A percentile compares a stretch with the other conserved stretches of the same genome.
These are phyloP conservation scores for Sisymbrium altissimum DNA, from an alignment of 345 rosid genomes.

Conservation along the genomic window DNA sequence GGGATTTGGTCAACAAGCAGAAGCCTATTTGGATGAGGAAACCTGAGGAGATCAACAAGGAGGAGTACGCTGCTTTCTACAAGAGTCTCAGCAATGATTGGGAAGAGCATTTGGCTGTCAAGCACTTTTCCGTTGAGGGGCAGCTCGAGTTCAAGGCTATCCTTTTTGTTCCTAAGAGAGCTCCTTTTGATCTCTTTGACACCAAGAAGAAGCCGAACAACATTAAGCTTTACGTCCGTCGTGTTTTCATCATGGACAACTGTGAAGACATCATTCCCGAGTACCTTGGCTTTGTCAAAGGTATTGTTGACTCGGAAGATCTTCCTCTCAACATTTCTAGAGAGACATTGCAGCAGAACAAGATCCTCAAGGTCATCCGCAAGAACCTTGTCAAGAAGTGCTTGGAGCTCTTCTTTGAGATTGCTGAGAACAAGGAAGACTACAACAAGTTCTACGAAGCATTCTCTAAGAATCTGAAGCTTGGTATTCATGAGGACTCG, in stretches of 20 bases:
- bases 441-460: slow-evolving; percentile 90
- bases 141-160: slow-evolving; percentile 93
- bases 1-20: slow-evolving; percentile 88
- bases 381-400: slow-evolving; percentile 95
- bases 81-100: no score
- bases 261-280: slow-evolving; percentile 89
- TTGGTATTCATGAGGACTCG: slow-evolving; percentile 86
- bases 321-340: slow-evolving; percentile 89
- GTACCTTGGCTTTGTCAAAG: slow-evolving; percentile 78
- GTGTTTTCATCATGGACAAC: slow-evolving; percentile 94
- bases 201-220: slow-evolving; percentile 89
- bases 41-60: slow-evolving; percentile 85
- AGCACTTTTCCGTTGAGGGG: slow-evolving; percentile 93
- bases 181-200: slow-evolving; percentile 91
- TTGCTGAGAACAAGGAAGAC: slow-evolving; percentile 95
- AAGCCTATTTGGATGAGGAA: slow-evolving; percentile 98
- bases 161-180: slow-evolving; percentile 86
- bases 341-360: slow-evolving; percentile 83
- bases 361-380: slow-evolving; percentile 85
- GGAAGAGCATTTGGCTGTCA: slow-evolving; percentile 90
- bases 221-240: slow-evolving; percentile 88
- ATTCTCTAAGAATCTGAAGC: slow-evolving; percentile 86
- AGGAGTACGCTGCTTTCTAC: slow-evolving; percentile 89
- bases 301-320: slow-evolving; percentile 90
- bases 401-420: slow-evolving; percentile 79